A percentile compares a stretch with the other conserved stretches of the same genome.
phyloP scores from a whole-genome alignment of 768 basidiomycete species.

The Pholiota microspora region DNA sequence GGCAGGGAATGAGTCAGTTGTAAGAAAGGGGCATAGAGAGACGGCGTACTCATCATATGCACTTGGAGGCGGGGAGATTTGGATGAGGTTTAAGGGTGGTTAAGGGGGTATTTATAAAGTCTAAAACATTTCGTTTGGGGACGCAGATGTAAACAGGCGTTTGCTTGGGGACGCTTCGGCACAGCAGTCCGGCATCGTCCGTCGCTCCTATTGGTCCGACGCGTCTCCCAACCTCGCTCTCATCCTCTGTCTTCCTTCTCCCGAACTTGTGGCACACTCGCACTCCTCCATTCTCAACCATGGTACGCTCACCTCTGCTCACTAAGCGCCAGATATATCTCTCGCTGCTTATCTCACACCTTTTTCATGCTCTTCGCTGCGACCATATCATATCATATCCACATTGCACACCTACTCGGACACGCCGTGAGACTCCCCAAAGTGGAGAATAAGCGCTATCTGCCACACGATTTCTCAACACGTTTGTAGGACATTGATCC shows the following conservation, averaged over 20 bases:
- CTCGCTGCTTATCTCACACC: background rate
- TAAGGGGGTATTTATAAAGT: slow-evolving; percentile 28
- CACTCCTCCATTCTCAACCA: background rate
- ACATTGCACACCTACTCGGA: slow-evolving; percentile 13
- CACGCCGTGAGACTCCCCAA: slow-evolving; percentile 18
- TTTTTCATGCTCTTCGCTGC: background rate
- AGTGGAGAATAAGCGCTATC: background rate
- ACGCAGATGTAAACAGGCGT: slow-evolving; percentile 5
- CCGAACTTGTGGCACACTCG: background rate
- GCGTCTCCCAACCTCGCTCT: background rate
- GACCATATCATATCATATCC: background rate
- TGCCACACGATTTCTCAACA: background rate
- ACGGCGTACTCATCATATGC: slow-evolving; percentile 36
- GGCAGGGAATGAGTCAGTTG: slow-evolving; percentile 5
- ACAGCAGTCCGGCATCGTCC: slow-evolving; percentile 14
- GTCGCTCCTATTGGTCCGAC: background rate
- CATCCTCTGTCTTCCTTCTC: background rate
- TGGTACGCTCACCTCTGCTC: too few species aligned
- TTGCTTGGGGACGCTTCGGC: slow-evolving; percentile 32
- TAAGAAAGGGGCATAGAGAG: slow-evolving; percentile 1
- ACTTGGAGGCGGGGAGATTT: slow-evolving; percentile 12
- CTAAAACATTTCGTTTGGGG: slow-evolving; percentile 22
- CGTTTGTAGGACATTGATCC: background rate
- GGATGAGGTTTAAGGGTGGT: slow-evolving; percentile 13
- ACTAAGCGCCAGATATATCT: background rate